phyloP scores from a whole-genome alignment of 2,329 filamentous ascomycete species.

The Torrubiella hemipterigena region DNA sequence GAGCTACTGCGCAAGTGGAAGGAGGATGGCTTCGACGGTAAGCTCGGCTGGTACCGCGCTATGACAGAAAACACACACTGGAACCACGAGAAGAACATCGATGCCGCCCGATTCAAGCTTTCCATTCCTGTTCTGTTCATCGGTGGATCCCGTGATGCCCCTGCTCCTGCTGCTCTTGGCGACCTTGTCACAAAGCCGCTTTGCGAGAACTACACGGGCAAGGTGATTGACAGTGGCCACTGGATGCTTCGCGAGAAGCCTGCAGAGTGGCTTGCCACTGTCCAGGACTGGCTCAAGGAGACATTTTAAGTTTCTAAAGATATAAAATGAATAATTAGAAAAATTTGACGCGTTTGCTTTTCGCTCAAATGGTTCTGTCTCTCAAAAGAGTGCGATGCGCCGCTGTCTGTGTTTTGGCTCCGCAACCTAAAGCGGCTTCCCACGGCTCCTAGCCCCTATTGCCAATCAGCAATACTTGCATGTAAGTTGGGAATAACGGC shows the following conservation, averaged over 20 bases:
- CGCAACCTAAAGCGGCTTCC: no score
- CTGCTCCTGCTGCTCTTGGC: slow-evolving; percentile 5
- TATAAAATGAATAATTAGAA: no score
- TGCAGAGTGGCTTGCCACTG: slow-evolving; percentile 12
- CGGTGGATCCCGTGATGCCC: slow-evolving; percentile 13
- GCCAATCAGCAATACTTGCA: no score
- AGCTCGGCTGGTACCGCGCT: slow-evolving; percentile 16
- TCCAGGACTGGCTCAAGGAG: slow-evolving; percentile 10
- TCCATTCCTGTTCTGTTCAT: slow-evolving; percentile 15
- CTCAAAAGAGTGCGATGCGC: no score
- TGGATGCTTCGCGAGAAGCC: slow-evolving; percentile 19
- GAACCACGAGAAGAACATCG: slow-evolving; percentile 9
- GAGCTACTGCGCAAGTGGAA: slow-evolving; percentile 13
- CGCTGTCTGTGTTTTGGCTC: no score
- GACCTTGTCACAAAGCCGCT: slow-evolving; percentile 6
- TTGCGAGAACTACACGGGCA: neutral
- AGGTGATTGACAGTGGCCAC: slow-evolving; percentile 12
- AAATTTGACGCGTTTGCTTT: no score
- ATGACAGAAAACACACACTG: slow-evolving; percentile 10
- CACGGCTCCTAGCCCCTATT: no score
- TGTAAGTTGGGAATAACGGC: no score
- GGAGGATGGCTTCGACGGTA: slow-evolving; percentile 14
- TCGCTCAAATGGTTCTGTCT: no score
- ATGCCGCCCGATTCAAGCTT: slow-evolving; percentile 9
- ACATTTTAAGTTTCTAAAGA: no score